Evolutionary conservation across 129 eudicot species (phyloP), one percentile per base, ranked within the genome.

Genomic region (Flaveria sonorensis): DNA sequence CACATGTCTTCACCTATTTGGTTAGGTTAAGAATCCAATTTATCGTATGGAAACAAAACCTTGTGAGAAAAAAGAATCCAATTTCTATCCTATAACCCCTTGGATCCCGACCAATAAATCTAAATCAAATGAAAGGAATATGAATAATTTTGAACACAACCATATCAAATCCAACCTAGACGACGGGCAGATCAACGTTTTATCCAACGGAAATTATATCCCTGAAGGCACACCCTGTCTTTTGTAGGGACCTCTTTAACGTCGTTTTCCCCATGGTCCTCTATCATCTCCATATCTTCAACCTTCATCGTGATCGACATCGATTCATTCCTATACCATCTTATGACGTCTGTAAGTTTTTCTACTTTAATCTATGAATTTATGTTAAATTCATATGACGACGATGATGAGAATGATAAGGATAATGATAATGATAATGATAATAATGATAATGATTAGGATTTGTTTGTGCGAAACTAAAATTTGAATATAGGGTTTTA

Each of bases 261-360:
- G 28, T 20, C 53, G 39, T 63, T 61, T 72, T 26, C 52, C 53
- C n/a, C 59, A 66, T 76, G 64, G 19, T 76, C 52, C 53, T 51
- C 56, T 12, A n/a, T 75, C 72, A 64, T 51, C 52, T 50, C 42
- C 80, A 56, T 72, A 52, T 72, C 64, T 65, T 53, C 80, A 20
- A 47, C n/a, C 53, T 13, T 52, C 21, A 52, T 52, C 21, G 55
- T 48, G 48, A 24, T 75, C 48, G n/a, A 4, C 45, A 13, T n/a
- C 52, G 3, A 8, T 45, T 30, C 19, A 72, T 56, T 43, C 23
- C 78, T 10, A 14, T 53, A 40, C 20, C 74, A 52, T 78, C 74
- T 73, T 36, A 83, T 83, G 87, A 53, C 87, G 75, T 75, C 87
- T 62, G 87, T 83, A 79, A 83, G 87, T 83, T 79, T 45, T 4